These are phyloP conservation scores for Agaricus sinodeliciosus DNA, from an alignment of 768 basidiomycete species.

Conservation along the genomic window DNA sequence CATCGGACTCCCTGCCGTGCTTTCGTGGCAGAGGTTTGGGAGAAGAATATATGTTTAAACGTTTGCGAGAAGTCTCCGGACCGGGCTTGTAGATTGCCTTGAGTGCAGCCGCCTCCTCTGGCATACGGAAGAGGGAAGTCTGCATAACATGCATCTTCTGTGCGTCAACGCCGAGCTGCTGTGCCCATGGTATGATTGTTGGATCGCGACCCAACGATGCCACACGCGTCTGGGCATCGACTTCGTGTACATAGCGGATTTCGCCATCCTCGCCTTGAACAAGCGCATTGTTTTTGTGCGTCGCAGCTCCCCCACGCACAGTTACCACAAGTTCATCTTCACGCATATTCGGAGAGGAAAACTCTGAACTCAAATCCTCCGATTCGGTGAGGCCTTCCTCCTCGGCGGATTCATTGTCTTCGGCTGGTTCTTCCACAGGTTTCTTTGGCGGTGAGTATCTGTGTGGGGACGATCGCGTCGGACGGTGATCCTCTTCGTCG, in stretches of 20 bases:
- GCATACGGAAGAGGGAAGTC: slow-evolving; percentile 73
- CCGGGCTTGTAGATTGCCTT: slow-evolving; percentile 40
- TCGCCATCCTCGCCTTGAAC: slow-evolving; percentile 53
- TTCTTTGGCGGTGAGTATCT: slow-evolving; percentile 11
- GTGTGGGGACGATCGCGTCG: slow-evolving; percentile 13
- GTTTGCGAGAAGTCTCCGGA: slow-evolving; percentile 21
- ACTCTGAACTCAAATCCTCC: slow-evolving; percentile 27
- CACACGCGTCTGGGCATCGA: slow-evolving; percentile 30
- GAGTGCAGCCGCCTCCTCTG: slow-evolving; percentile 65
- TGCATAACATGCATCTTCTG: slow-evolving; percentile 95
- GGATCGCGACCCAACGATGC: slow-evolving; percentile 29
- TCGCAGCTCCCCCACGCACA: slow-evolving; percentile 15
- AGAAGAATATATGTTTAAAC: slow-evolving; percentile 28
- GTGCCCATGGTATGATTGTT: slow-evolving; percentile 63
- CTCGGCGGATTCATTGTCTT: slow-evolving; percentile 23
- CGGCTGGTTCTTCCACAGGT: slow-evolving; percentile 22
- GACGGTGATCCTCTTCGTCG: slow-evolving; percentile 28
- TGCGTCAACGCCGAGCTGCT: slow-evolving; percentile 70
- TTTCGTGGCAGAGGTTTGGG: slow-evolving; percentile 47
- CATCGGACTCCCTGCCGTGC: slow-evolving; percentile 75
- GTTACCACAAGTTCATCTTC: slow-evolving; percentile 37
- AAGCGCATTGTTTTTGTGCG: slow-evolving; percentile 35
- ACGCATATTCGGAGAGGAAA: slow-evolving; percentile 40
- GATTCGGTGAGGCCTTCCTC: slow-evolving; percentile 29
- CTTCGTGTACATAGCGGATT: slow-evolving; percentile 37